A percentile compares a stretch with the other conserved stretches of the same genome.
Conservation (phyloP, 352 stramenopile genomes). For the Elongisporangium anandrum region DNA sequence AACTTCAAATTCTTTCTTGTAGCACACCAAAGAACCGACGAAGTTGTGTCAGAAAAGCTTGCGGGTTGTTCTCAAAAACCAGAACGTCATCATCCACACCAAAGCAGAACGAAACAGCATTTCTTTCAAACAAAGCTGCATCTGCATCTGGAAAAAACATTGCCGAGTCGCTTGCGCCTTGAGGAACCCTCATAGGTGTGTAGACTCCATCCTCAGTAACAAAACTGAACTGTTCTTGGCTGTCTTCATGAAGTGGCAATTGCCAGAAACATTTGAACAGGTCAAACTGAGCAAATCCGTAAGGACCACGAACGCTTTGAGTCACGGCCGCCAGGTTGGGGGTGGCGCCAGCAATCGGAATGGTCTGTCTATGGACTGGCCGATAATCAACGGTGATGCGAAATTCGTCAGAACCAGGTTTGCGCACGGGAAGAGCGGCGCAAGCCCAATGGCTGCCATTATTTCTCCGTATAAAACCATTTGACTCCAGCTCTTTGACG, state of each 20-base stretch:
- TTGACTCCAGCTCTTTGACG: slow-evolving; percentile 10
- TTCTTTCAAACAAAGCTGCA: slow-evolving; percentile 6
- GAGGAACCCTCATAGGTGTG: slow-evolving; percentile 8
- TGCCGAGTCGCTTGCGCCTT: background rate
- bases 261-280: slow-evolving; percentile 18
- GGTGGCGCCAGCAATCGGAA: slow-evolving; percentile 12
- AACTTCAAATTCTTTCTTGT: slow-evolving; percentile 4
- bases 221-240: slow-evolving; percentile 15
- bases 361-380: slow-evolving; percentile 5
- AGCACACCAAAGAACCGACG: background rate
- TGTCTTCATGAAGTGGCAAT: slow-evolving; percentile 3
- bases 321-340: slow-evolving; percentile 10
- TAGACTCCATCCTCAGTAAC: slow-evolving; percentile 13
- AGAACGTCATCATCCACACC: slow-evolving; percentile 8
- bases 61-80: background rate
- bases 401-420: slow-evolving; percentile 8
- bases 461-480: slow-evolving; percentile 10
- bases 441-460: slow-evolving; percentile 10
- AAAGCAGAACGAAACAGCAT: slow-evolving; percentile 4
- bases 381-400: slow-evolving; percentile 14
- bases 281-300: slow-evolving; percentile 15
- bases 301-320: slow-evolving; percentile 3
- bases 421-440: slow-evolving; percentile 8
- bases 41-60: no score
- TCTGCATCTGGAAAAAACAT: slow-evolving; percentile 7